Evolutionary conservation across 2,329 filamentous ascomycete species (phyloP).

Genomic region (Calycina marina): DNA sequence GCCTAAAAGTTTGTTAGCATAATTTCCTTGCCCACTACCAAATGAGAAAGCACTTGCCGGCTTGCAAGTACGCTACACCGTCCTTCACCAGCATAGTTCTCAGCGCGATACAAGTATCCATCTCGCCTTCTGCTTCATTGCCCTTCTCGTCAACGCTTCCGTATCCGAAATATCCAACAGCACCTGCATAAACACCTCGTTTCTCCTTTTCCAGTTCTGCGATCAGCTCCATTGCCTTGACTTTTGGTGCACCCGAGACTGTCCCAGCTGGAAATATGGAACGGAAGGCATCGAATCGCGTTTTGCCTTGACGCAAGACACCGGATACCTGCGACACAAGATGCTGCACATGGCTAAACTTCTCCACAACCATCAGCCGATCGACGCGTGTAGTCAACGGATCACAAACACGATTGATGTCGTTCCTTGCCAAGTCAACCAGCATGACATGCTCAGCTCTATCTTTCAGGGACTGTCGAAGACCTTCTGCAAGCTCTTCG

Average conservation of each 20-base stretch:
- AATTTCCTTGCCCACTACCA: constrained; percentile 1
- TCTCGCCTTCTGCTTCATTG: constrained; percentile 57
- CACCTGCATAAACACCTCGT: constrained; percentile 86
- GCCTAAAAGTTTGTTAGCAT: constrained; percentile 27
- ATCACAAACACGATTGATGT: constrained; percentile 91
- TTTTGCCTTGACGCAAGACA: constrained; percentile 67
- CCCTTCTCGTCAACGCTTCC: constrained; percentile 52
- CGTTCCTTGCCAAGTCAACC: constrained; percentile 89
- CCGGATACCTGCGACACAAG: constrained; percentile 92
- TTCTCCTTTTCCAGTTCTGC: constrained; percentile 90
- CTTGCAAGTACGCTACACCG: constrained; percentile 79
- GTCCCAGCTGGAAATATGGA: constrained; percentile 96
- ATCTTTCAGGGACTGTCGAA: constrained; percentile 75
- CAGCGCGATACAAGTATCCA: constrained; percentile 66
- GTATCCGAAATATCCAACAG: constrained; percentile 94
- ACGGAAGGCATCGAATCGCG: constrained; percentile 87
- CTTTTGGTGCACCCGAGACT: constrained; percentile 89
- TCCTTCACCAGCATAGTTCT: constrained; percentile 93
- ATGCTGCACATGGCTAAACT: constrained; percentile 95
- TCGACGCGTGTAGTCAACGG: constrained; percentile 82
- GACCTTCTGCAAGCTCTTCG: constrained; percentile 59
- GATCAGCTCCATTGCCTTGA: constrained; percentile 93
- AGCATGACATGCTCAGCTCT: constrained; percentile 94
- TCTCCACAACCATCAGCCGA: constrained; percentile 83
- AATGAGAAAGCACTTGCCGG: constrained; percentile 30